These are phyloP conservation scores for Eragrostis curvula DNA, from an alignment of 176 grass and related monocot species.

Conservation along the genomic window DNA sequence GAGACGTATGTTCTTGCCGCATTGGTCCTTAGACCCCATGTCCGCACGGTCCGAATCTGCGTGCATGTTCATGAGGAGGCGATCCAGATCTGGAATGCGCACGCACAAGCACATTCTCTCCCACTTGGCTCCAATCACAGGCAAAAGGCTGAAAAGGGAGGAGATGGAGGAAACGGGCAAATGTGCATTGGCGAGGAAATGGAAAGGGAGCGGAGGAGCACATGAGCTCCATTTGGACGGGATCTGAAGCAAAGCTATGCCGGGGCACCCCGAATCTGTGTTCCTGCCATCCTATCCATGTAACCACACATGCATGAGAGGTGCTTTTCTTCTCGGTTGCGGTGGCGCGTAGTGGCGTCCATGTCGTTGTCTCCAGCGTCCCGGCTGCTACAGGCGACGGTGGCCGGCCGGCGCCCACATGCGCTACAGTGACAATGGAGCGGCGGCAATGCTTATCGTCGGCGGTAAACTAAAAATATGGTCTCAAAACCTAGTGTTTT, in stretches of 20 bases:
- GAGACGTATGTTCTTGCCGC: not conserved
- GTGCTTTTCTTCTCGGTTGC: too few species aligned
- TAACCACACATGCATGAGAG: not conserved
- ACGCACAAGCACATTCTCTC: slow-evolving; percentile 15
- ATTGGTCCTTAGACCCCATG: not conserved
- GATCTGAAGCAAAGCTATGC: not conserved
- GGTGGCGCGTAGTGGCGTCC: too few species aligned
- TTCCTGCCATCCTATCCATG: not conserved
- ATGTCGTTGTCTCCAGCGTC: not conserved
- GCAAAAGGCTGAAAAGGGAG: slow-evolving; percentile 31
- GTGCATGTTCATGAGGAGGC: not conserved
- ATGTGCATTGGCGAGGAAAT: not conserved
- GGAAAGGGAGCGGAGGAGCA: not conserved
- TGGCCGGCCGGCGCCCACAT: not conserved
- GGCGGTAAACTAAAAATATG: too few species aligned
- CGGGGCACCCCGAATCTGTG: slow-evolving; percentile 1
- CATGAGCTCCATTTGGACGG: slow-evolving; percentile 25
- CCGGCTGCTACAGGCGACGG: not conserved
- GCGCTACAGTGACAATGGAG: not conserved
- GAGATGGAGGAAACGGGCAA: not conserved
- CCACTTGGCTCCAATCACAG: not conserved
- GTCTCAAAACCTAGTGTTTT: too few species aligned
- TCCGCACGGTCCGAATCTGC: slow-evolving; percentile 17
- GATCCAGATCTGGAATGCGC: slow-evolving; percentile 46
- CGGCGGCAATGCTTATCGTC: too few species aligned